phyloP scores from a whole-genome alignment of 805 yeast genomes.

The Ogataea nonfermentans region DNA sequence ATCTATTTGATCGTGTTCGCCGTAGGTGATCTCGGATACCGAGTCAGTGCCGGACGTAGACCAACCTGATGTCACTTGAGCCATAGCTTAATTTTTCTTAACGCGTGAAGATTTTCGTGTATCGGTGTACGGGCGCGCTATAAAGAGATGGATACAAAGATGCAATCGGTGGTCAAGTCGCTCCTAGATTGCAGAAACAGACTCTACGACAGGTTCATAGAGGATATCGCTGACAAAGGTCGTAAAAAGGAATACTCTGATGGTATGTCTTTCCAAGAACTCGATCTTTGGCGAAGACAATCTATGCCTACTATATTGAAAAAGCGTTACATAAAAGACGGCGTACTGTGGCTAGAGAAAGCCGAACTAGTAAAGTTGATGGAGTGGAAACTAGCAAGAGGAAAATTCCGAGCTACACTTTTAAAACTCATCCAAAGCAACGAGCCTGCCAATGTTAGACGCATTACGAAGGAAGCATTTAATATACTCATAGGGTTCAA shows the following conservation, averaged over 20 bases:
- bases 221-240: constrained; percentile 27
- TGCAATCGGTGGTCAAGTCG: neutral
- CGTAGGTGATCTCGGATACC: neutral
- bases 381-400: constrained; percentile 50
- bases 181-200: constrained; percentile 1
- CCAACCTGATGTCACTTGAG: constrained; percentile 7
- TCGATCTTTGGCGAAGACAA: constrained; percentile 39
- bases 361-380: constrained; percentile 40
- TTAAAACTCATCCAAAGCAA: constrained; percentile 42
- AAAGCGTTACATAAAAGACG: constrained; percentile 24
- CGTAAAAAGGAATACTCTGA: constrained; percentile 17
- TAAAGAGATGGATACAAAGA: neutral
- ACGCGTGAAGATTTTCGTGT: constrained; percentile 12
- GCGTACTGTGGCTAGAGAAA: constrained; percentile 29
- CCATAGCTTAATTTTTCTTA: constrained; percentile 9
- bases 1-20: constrained; percentile 7
- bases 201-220: constrained; percentile 32
- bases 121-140: constrained; percentile 11
- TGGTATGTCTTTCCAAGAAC: constrained; percentile 31
- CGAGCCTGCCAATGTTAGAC: constrained; percentile 30
- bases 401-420: constrained; percentile 45
- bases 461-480: constrained; percentile 33
- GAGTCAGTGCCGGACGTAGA: neutral
- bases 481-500: constrained; percentile 10
- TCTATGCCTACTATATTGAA: constrained; percentile 33